Base-by-base conservation (phyloP, 352 stramenopile species). In the Blastocystis sp. region DNA sequence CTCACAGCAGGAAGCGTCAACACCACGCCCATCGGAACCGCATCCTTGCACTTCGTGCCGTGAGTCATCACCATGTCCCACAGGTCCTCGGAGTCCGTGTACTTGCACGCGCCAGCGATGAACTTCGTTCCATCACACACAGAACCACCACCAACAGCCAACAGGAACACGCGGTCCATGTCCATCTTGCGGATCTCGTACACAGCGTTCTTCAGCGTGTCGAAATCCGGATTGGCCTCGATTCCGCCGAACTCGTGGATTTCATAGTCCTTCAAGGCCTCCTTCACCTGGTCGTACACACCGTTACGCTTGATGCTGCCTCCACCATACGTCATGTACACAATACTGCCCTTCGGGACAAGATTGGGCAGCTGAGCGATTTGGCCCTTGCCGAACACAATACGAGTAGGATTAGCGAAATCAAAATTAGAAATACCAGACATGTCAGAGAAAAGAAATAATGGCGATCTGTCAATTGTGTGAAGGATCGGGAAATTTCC, bases 201-300 rank as follows among this genome's bases (percentile, higher is more conserved):
- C 21, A 76, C 63, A 13, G 79, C 79, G 61, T 89, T 89, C 29
- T 63, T 50, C 26, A 60, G n/a, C 4, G 79, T 89, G 31, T 89
- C 79, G 31, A 89, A 89, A 89, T 89, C 79, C 21, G 79, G 79
- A 78, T 89, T 89, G 21, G 79, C 79, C 31, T 89, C 79, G 50
- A 89, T 89, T 89, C 79, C 79, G 13, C 79, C 79, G 50, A 89
- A 89, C 60, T 89, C 79, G 13, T 13, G 31, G 16, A 89, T 61
- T 19, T 71, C n/a, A 29, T 78, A 89, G 31, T 29, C 66, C 31
- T 89, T 79, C n/a, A 89, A 19, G 12, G 79, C 79, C 9, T 71
- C 50, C 62, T 62, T 89, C 21, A 77, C 62, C 45, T 89, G 79
- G 4, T 89, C 33, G 33, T 89, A 89, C 12, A 89, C 79, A 16